Conservation (phyloP, 2,329 filamentous ascomycete species). For the Metarhizium album region DNA sequence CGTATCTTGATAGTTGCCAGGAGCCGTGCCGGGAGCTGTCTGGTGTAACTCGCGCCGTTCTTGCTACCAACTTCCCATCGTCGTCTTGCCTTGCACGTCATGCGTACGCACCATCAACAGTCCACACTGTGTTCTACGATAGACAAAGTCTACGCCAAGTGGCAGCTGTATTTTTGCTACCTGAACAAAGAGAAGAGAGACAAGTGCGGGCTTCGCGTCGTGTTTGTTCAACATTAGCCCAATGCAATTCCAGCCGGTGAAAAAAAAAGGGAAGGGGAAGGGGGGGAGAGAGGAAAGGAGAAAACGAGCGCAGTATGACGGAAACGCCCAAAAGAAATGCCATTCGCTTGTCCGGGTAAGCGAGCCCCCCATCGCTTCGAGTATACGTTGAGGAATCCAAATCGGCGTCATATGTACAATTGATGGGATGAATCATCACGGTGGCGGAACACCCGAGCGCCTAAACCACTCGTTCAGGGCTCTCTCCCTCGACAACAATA, state of each 20-base stretch:
- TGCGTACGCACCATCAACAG: not conserved
- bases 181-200: not conserved
- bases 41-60: too few relatives aligned
- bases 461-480: conserved; percentile 64
- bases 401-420: not conserved
- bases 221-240: not conserved
- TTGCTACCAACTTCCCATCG: too few relatives aligned
- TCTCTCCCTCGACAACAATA: conserved; percentile 78
- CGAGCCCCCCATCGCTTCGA: not conserved
- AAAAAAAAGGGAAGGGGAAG: too few relatives aligned
- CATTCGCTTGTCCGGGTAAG: not conserved
- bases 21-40: too few relatives aligned
- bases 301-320: not conserved
- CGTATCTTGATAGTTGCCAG: too few relatives aligned
- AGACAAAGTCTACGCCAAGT: not conserved
- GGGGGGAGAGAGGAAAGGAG: too few relatives aligned
- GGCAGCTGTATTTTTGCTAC: not conserved
- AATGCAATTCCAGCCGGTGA: not conserved
- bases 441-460: not conserved
- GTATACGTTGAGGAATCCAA: not conserved
- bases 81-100: too few relatives aligned
- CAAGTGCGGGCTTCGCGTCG: not conserved
- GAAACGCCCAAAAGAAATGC: not conserved
- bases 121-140: not conserved
- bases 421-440: not conserved